phyloP scores from a whole-genome alignment of 108 stramenopile genomes.

The Pseudonitzschia pungens region DNA sequence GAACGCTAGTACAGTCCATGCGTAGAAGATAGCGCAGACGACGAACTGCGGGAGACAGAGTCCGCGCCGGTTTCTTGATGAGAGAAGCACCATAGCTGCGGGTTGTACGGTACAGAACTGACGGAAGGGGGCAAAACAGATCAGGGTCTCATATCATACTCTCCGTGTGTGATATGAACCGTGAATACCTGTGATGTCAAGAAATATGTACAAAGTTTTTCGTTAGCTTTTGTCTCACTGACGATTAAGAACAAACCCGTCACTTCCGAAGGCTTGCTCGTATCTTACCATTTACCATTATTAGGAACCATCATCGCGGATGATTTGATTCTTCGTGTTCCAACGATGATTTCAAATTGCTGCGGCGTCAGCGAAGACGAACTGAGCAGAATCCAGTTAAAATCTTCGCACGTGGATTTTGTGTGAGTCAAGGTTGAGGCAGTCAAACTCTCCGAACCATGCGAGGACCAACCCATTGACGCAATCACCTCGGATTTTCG shows the following conservation, averaged over 20 bases:
- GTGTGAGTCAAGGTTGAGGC: too few relatives aligned
- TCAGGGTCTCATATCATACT: too few relatives aligned
- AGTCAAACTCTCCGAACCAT: too few relatives aligned
- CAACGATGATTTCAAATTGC: background rate
- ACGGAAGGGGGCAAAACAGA: background rate
- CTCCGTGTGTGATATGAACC: too few relatives aligned
- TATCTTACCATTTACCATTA: background rate
- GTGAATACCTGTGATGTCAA: too few relatives aligned
- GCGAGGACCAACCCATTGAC: too few relatives aligned
- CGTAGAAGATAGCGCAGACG: background rate
- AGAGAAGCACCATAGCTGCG: background rate
- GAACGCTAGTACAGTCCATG: conserved; percentile 1
- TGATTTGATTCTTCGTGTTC: background rate
- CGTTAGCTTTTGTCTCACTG: too few relatives aligned
- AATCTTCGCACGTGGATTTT: too few relatives aligned
- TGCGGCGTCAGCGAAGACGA: conserved; percentile 2
- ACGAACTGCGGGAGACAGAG: background rate
- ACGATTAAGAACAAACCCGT: too few relatives aligned
- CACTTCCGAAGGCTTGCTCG: too few relatives aligned
- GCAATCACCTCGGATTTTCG: background rate
- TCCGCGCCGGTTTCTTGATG: background rate
- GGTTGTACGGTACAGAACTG: too few relatives aligned
- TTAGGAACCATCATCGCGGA: background rate
- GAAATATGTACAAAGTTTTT: too few relatives aligned
- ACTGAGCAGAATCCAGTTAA: background rate